Base-by-base conservation (phyloP, 305 asterid genomes). In the Fraxinus floribunda region DNA sequence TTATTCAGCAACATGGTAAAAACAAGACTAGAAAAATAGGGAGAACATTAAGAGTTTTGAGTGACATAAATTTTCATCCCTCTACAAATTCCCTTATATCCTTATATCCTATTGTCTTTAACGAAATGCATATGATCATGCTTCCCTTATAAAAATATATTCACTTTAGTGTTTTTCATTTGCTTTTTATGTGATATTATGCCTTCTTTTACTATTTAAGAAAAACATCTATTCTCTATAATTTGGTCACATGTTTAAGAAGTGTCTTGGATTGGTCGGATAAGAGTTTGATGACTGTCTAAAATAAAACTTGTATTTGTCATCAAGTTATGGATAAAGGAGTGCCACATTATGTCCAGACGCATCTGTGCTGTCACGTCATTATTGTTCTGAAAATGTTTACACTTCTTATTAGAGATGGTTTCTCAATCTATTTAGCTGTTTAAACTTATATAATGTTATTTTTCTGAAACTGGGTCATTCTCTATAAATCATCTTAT, bases 251-350 rank as follows among this genome's bases (percentile, higher is more conserved):
- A n/a, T 76, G 16, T 57, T 49, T 36, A 75, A 57, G 60, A 44
- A 74, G 20, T 57, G 38, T 84, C 55, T 64, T 80, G 72, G 39
- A 62, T 38, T 15, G 70, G 49, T 76, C 52, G 52, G 30, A 36
- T 76, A 64, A 68, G 38, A 29, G 76, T 79, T 46, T 30, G 75
- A 36, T 75, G 39, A 5, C 24, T 55, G 38, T 74, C 75, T 15
- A 68, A 34, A 60, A 26, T 18, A 66, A 39, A 79, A 79, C 80
- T 75, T 81, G 75, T 64, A 75, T 60, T 16, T 75, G 18, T 80
- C 39, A 68, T 66, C 77, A 15, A 34, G 35, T 13, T 5, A 72
- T 80, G 78, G 76, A 75, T 82, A 79, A 78, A 44, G 30, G 62
- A 57, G 77, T 78, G 79, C 41, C 44, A 64, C 35, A 68, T 44